phyloP scores from a whole-genome alignment of 2,329 filamentous ascomycete species.

The Phyllosticta paracitricarpa region DNA sequence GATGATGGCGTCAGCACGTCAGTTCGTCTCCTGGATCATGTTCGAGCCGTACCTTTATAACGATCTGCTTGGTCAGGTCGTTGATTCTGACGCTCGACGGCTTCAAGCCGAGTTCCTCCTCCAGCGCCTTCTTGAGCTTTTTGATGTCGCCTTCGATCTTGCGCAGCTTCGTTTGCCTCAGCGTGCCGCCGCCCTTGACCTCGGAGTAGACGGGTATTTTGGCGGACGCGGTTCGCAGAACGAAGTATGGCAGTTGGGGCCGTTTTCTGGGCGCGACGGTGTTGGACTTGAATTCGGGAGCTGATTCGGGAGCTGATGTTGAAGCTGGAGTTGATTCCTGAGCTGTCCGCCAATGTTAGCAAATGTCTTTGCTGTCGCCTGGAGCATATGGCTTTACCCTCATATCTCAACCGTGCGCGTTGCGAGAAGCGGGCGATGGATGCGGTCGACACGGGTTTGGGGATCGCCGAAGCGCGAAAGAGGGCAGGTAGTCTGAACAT shows the following conservation, averaged over 20 bases:
- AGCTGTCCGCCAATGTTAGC: neutral
- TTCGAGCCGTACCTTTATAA: constrained; percentile 21
- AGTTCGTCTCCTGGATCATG: too few species aligned
- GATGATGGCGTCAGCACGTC: neutral
- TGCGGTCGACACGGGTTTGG: constrained; percentile 25
- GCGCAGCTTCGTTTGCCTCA: constrained; percentile 63
- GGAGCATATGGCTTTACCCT: neutral
- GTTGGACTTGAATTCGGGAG: constrained; percentile 22
- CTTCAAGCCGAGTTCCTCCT: constrained; percentile 46
- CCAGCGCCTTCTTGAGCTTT: constrained; percentile 55
- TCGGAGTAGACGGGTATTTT: constrained; percentile 70
- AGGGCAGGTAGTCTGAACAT: constrained; percentile 21
- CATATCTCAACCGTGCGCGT: neutral
- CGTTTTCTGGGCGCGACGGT: constrained; percentile 23
- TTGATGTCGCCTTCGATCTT: constrained; percentile 66
- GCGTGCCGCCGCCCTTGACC: constrained; percentile 64
- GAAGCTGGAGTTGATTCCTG: constrained; percentile 10
- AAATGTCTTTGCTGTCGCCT: constrained; percentile 18
- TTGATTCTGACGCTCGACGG: constrained; percentile 48
- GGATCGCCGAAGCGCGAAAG: constrained; percentile 30
- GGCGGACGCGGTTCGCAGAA: constrained; percentile 60
- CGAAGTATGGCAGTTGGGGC: constrained; percentile 50
- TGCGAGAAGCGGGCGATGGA: constrained; percentile 33
- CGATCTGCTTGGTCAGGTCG: constrained; percentile 58
- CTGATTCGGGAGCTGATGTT: constrained; percentile 18